phyloP scores from a whole-genome alignment of 345 rosid genomes.

The Populus euphratica region DNA sequence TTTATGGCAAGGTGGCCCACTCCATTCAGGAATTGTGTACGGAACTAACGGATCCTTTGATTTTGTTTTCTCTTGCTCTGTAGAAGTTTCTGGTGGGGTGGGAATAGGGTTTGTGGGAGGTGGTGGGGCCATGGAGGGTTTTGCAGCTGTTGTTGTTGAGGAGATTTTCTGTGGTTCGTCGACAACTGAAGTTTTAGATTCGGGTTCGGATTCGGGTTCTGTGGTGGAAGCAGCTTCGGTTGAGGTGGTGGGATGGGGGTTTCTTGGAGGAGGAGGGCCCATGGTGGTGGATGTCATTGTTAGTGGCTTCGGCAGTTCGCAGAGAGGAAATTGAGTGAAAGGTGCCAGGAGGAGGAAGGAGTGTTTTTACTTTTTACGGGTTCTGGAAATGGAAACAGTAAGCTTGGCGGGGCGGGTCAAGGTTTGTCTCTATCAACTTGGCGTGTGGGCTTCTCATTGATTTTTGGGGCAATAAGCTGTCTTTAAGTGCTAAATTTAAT shows the following conservation, averaged over 20 bases:
- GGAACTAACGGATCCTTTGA: conserved; percentile 39
- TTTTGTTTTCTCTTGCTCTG: not conserved
- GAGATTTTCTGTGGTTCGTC: not conserved
- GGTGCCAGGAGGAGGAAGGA: not conserved
- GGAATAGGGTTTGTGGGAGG: conserved; percentile 41
- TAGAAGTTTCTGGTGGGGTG: conserved; percentile 1
- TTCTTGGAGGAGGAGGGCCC: conserved; percentile 35
- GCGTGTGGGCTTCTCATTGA: no score
- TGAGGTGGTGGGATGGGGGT: conserved; percentile 3
- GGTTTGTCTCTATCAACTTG: no score
- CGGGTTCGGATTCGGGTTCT: not conserved
- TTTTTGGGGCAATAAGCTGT: no score
- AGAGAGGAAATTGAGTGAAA: not conserved
- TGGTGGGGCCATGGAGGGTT: conserved; percentile 50
- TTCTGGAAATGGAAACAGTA: no score
- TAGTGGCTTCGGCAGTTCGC: not conserved
- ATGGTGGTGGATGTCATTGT: conserved; percentile 23
- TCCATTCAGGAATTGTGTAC: conserved; percentile 85
- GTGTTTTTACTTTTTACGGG: not conserved
- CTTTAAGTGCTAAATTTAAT: no score
- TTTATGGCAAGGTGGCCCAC: conserved; percentile 62
- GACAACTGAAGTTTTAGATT: not conserved
- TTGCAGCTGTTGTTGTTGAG: no score
- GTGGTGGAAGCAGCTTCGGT: conserved; percentile 18
- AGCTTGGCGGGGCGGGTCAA: no score